Evolutionary conservation across 2,329 filamentous ascomycete species (phyloP), one percentile per base, ranked within the genome.

Genomic region (Didymella pinodella): DNA sequence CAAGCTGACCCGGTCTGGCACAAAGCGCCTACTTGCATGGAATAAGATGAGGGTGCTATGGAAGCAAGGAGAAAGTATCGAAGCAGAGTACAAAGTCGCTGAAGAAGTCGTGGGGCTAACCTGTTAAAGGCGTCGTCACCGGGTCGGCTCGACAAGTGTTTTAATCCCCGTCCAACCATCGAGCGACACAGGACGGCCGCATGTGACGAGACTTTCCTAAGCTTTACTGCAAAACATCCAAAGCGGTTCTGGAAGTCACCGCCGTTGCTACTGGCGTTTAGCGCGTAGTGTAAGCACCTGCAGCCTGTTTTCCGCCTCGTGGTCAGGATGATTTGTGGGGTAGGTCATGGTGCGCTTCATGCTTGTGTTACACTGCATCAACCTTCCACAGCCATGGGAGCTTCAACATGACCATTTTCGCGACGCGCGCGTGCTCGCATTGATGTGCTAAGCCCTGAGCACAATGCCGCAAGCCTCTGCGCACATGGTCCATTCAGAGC

Each of bases 81-180:
- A 59, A 48, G 51, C 40, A 59, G 46, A 40, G 45, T 49, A 51
- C 55, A 58, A 56, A 45, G 57, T 38, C 53, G 48, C 47, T 47
- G 40, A 36, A 45, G 46, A 59, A 57, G 61, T 52, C 45, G 41
- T 46, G 44, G 41, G 48, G 52, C 69, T 72, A 74, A 56, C 57
- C 68, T 59, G 26, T 54, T 69, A 68, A 49, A 55, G 67, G 65
- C 54, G 55, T 60, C 57, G 68, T 75, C 71, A 74, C 67, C 67
- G 69, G 69, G 61, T 67, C 68, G 64, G 71, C 66, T 64, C 64
- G 65, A 65, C 54, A 60, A 54, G 10, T 47, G 49, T 61, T 67
- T 67, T 59, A 60, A 69, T 65, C 59, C 61, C 64, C 62, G 62
- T 60, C 47, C 59, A 52, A 64, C 63, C 64, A 66, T 47, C 40